Evolutionary conservation across 2,329 filamentous ascomycete species (phyloP).

Genomic region (Aureobasidium musti): DNA sequence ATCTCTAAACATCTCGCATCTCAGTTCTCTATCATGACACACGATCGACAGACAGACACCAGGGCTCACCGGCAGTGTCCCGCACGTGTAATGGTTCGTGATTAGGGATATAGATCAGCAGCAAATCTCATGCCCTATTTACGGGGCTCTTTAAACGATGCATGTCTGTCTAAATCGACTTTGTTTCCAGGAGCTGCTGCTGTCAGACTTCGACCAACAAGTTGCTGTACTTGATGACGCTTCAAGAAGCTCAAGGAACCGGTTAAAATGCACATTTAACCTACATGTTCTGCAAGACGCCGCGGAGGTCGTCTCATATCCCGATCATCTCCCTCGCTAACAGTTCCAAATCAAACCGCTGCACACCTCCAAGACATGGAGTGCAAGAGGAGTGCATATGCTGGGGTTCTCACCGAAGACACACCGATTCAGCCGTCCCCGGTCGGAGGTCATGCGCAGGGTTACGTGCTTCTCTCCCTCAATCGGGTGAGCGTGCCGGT

Average conservation of each 20-base stretch:
- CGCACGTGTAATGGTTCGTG: background rate
- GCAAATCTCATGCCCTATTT: background rate
- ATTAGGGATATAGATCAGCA: background rate
- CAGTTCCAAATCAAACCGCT: conserved; percentile 3
- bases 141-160: background rate
- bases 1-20: no score
- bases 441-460: conserved; percentile 18
- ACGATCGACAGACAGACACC: background rate
- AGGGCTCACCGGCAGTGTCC: background rate
- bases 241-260: background rate
- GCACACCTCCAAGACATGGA: background rate
- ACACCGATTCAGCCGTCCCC: conserved; percentile 9
- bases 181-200: background rate
- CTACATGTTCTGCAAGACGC: background rate
- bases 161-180: no score
- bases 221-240: background rate
- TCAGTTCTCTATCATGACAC: background rate
- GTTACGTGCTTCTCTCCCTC: background rate
- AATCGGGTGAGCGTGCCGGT: conserved; percentile 11
- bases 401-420: conserved; percentile 20
- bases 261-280: background rate
- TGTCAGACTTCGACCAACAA: background rate
- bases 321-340: background rate
- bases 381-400: background rate
- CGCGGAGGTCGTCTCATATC: background rate